Percentiles rank a stretch among this genome's conserved stretches.
Conservation (phyloP, 805 yeast species). For the Zygosaccharomyces bailii region DNA sequence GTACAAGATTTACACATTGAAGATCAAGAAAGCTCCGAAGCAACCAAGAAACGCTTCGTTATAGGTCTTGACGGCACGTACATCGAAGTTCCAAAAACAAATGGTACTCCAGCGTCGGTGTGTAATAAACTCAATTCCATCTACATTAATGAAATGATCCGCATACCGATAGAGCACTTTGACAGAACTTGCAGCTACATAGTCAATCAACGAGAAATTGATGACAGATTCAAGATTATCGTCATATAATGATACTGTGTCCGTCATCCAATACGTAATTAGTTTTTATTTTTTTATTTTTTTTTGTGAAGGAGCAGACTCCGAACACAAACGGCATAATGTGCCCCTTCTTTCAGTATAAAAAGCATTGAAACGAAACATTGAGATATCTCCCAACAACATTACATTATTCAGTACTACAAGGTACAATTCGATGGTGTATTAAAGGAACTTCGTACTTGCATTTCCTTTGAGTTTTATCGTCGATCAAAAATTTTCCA, state of each 20-base stretch:
- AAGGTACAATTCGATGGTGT: not conserved
- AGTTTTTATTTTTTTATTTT: not conserved
- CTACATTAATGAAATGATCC: conserved; percentile 30
- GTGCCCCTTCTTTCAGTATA: conserved; percentile 3
- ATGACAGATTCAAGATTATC: conserved; percentile 64
- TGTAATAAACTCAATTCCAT: conserved; percentile 34
- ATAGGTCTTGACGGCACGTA: conserved; percentile 32
- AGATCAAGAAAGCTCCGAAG: conserved; percentile 24
- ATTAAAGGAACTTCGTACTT: not conserved
- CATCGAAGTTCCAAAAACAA: conserved; percentile 18
- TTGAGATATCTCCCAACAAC: not conserved
- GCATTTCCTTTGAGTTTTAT: not conserved
- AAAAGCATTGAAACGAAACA: not conserved
- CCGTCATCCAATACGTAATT: conserved; percentile 5
- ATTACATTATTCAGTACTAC: not conserved
- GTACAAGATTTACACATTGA: conserved; percentile 16
- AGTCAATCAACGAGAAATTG: conserved; percentile 61
- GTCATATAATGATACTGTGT: conserved; percentile 10
- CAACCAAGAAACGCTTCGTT: conserved; percentile 15
- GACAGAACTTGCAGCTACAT: conserved; percentile 71
- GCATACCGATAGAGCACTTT: conserved; percentile 47
- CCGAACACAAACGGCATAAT: conserved; percentile 5
- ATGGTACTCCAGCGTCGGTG: conserved; percentile 18
- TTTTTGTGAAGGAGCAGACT: not conserved
- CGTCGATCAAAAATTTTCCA: not conserved